phyloP scores from a whole-genome alignment of 1,284 basidiomycete species.

The Malassezia dermatis region DNA sequence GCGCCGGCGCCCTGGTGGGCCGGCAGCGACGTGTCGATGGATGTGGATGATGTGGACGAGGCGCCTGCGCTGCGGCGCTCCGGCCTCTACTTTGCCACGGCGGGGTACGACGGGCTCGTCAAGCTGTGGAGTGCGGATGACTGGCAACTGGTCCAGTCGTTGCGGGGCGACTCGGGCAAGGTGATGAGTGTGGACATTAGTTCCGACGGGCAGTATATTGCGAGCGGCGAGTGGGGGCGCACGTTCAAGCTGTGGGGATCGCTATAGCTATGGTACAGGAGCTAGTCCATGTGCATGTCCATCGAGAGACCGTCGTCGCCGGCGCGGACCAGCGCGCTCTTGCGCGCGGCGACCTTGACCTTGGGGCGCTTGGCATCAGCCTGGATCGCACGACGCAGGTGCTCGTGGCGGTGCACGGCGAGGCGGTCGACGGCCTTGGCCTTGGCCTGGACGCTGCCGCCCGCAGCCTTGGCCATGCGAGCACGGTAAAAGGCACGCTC shows the following conservation, averaged over 20 bases:
- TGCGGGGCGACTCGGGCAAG: conserved; percentile 87
- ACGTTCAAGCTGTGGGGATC: conserved; percentile 23
- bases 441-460: conserved; percentile 31
- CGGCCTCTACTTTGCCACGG: conserved; percentile 81
- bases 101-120: conserved; percentile 89
- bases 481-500: conserved; percentile 76
- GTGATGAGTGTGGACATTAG: conserved; percentile 90
- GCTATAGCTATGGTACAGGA: conserved; percentile 15
- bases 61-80: conserved; percentile 17
- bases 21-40: conserved; percentile 15
- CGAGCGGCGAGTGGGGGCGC: conserved; percentile 32
- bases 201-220: conserved; percentile 26
- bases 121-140: conserved; percentile 97
- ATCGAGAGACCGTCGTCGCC: conserved; percentile 27
- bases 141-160: conserved; percentile 78
- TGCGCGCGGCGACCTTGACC: conserved; percentile 29
- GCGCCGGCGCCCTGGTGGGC: conserved; percentile 25
- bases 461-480: conserved; percentile 37
- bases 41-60: conserved; percentile 38
- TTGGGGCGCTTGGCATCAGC: conserved; percentile 23
- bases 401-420: conserved; percentile 36
- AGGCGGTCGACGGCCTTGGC: conserved; percentile 36
- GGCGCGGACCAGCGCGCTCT: conserved; percentile 29
- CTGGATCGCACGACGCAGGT: conserved; percentile 33
- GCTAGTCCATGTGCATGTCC: conserved; percentile 32